These are phyloP conservation scores for Phoenix roebelenii DNA, from an alignment of 176 grass and related monocot species.

Conservation along the genomic window DNA sequence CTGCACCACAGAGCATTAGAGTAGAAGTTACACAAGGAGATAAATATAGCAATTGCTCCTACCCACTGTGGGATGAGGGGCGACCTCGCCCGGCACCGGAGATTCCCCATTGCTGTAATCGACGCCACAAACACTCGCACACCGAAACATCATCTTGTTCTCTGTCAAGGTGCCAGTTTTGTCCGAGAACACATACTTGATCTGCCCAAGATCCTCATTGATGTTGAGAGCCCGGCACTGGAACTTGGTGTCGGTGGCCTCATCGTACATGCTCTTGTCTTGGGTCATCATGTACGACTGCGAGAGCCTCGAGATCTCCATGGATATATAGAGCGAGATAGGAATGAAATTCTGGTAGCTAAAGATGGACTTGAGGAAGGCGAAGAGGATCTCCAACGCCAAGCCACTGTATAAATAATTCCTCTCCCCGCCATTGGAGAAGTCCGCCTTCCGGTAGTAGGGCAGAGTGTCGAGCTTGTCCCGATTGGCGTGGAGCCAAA, in stretches of 20 bases:
- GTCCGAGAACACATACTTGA: slow-evolving; percentile 79
- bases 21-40: no score
- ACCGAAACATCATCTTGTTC: slow-evolving; percentile 85
- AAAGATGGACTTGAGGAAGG: slow-evolving; percentile 71
- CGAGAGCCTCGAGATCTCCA: slow-evolving; percentile 71
- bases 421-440: slow-evolving; percentile 33
- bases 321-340: slow-evolving; percentile 91
- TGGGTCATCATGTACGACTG: slow-evolving; percentile 70
- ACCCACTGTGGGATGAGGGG: slow-evolving; percentile 60
- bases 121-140: slow-evolving; percentile 41
- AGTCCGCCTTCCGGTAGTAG: slow-evolving; percentile 37
- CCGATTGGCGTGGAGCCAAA: slow-evolving; percentile 9
- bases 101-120: slow-evolving; percentile 47
- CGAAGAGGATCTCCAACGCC: slow-evolving; percentile 60
- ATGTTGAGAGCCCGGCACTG: slow-evolving; percentile 90
- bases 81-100: slow-evolving; percentile 20
- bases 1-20: no score
- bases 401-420: slow-evolving; percentile 73
- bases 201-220: slow-evolving; percentile 90
- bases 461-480: not conserved
- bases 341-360: slow-evolving; percentile 90
- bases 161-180: slow-evolving; percentile 90
- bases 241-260: slow-evolving; percentile 46
- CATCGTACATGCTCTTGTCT: slow-evolving; percentile 51
- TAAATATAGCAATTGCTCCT: slow-evolving; percentile 1